A percentile compares a stretch with the other conserved stretches of the same genome.
Conservation (phyloP, 2,329 filamentous ascomycete species). For the Claviceps monticola region DNA sequence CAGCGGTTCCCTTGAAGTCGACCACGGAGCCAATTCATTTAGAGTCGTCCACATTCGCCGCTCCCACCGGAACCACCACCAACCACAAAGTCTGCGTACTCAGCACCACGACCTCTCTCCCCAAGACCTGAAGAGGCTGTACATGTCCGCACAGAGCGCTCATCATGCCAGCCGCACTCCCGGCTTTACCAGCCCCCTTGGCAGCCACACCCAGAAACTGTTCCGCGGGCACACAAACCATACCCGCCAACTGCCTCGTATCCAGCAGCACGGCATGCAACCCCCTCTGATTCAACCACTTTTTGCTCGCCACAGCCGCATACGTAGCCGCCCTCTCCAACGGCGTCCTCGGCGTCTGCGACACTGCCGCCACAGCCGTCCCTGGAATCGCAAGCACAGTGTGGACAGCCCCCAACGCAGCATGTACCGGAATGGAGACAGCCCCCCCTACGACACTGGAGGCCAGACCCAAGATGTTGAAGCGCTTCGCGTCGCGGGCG, state of each 20-base stretch:
- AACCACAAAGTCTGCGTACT: slow-evolving; percentile 21
- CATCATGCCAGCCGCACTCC: slow-evolving; percentile 11
- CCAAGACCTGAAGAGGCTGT: slow-evolving; percentile 15
- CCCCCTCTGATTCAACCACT: slow-evolving; percentile 28
- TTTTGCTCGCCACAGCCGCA: slow-evolving; percentile 25
- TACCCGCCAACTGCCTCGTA: slow-evolving; percentile 16
- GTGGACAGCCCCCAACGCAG: slow-evolving; percentile 22
- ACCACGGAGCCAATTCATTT: not conserved
- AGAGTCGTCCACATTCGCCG: not conserved
- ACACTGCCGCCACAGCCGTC: slow-evolving; percentile 18
- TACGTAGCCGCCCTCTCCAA: slow-evolving; percentile 28
- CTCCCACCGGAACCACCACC: slow-evolving; percentile 13
- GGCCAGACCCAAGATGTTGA: slow-evolving; percentile 26
- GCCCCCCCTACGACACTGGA: slow-evolving; percentile 21
- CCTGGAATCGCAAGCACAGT: slow-evolving; percentile 22
- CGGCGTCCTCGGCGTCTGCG: slow-evolving; percentile 26
- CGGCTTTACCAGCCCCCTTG: slow-evolving; percentile 7
- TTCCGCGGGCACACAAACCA: slow-evolving; percentile 18
- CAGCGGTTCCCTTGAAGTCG: no score
- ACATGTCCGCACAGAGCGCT: slow-evolving; percentile 15
- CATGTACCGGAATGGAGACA: slow-evolving; percentile 24
- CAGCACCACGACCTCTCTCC: slow-evolving; percentile 14
- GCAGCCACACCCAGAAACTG: slow-evolving; percentile 26
- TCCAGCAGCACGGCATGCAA: slow-evolving; percentile 24
- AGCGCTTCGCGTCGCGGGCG: slow-evolving; percentile 20